Conservation (phyloP, 139 green algal species). For the Coelastrella sp. region DNA sequence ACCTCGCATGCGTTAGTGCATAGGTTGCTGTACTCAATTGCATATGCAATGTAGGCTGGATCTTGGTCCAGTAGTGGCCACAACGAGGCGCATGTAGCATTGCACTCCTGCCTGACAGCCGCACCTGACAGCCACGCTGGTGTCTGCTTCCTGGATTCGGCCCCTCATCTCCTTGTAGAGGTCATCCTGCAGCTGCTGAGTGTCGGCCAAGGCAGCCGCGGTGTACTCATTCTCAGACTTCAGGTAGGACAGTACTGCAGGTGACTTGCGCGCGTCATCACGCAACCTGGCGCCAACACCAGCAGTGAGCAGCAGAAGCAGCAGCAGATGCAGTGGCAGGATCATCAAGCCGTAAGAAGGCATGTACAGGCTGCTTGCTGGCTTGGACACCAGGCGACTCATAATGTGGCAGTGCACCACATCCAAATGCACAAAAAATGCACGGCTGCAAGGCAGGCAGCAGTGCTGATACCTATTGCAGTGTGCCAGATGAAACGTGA, state of each 20-base stretch:
- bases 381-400: too few relatives aligned
- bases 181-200: conserved; percentile 75
- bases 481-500: too few relatives aligned
- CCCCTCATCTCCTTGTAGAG: conserved; percentile 91
- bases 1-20: not conserved
- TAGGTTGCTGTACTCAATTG: not conserved
- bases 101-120: not conserved
- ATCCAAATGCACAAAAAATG: too few relatives aligned
- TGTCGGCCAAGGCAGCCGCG: conserved; percentile 81
- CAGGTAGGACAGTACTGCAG: conserved; percentile 72
- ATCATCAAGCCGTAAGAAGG: too few relatives aligned
- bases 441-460: too few relatives aligned
- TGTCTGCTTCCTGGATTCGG: conserved; percentile 90
- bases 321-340: not conserved
- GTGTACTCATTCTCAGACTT: conserved; percentile 83
- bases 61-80: too few relatives aligned
- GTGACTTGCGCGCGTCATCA: conserved; percentile 73
- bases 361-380: too few relatives aligned
- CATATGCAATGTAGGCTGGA: not conserved
- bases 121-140: conserved; percentile 47
- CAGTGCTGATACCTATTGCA: too few relatives aligned
- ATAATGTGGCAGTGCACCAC: too few relatives aligned
- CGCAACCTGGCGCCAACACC: not conserved
- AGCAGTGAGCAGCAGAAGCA: not conserved
- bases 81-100: not conserved